Percentiles rank a stretch among this genome's conserved stretches.
Evolutionary conservation across 129 eudicot genomes (phyloP).

Genomic region (Heracleum sosnowskyi): DNA sequence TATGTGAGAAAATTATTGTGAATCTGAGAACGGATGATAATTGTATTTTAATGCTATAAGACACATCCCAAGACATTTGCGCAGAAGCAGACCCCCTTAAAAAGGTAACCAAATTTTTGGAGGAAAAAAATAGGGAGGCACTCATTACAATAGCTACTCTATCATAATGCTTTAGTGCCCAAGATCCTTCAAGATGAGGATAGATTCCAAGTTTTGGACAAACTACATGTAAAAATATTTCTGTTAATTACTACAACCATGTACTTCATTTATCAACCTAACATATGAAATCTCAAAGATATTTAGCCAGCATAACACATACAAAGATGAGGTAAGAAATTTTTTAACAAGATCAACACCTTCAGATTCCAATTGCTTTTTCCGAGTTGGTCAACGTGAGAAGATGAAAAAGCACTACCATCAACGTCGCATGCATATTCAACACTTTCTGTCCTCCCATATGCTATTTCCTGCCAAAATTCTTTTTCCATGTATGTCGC

Average conservation of each 20-base stretch:
- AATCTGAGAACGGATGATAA: not conserved
- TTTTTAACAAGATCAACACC: conserved; percentile 36
- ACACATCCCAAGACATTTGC: not conserved
- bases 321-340: not conserved
- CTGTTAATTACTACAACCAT: not conserved
- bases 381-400: conserved; percentile 75
- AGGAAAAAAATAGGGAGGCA: not conserved
- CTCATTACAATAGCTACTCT: not conserved
- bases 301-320: not conserved
- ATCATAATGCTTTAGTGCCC: not conserved
- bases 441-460: conserved; percentile 83
- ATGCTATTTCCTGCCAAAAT: conserved; percentile 87
- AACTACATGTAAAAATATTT: not conserved
- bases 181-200: not conserved
- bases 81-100: not conserved
- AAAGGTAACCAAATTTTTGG: not conserved
- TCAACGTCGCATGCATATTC: conserved; percentile 98
- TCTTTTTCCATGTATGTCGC: conserved; percentile 80
- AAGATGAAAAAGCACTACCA: conserved; percentile 97
- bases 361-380: conserved; percentile 89
- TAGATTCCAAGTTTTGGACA: not conserved
- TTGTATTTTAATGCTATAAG: not conserved
- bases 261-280: not conserved
- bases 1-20: not conserved
- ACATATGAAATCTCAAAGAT: not conserved